These are phyloP conservation scores for Arthrinium phaeospermum DNA, from an alignment of 2,329 filamentous ascomycete genomes.

Conservation along the genomic window DNA sequence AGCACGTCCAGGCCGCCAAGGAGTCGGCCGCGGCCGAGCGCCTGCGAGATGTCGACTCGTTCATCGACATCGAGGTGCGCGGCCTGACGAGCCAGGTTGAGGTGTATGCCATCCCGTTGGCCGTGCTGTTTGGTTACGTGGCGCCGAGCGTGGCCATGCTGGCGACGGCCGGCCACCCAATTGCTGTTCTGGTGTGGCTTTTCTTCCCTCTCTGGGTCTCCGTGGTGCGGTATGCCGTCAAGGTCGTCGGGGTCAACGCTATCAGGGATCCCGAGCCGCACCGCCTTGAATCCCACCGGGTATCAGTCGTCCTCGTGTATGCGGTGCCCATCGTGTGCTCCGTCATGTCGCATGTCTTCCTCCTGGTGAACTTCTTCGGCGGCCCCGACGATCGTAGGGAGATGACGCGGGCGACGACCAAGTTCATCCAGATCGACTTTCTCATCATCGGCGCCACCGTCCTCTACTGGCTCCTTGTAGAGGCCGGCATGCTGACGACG, in stretches of 20 bases:
- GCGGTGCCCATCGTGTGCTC: constrained; percentile 51
- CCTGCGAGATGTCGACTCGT: constrained; percentile 34
- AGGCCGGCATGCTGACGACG: constrained; percentile 50
- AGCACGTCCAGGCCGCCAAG: constrained; percentile 40
- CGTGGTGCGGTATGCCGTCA: constrained; percentile 45
- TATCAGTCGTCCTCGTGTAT: constrained; percentile 49
- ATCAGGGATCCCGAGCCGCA: constrained; percentile 38
- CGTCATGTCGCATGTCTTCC: constrained; percentile 46
- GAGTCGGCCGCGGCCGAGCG: constrained; percentile 28
- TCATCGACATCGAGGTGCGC: constrained; percentile 39
- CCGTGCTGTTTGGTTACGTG: constrained; percentile 53
- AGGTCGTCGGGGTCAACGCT: constrained; percentile 32
- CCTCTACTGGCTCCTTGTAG: constrained; percentile 59
- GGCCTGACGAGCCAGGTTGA: constrained; percentile 53
- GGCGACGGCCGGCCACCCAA: constrained; percentile 41
- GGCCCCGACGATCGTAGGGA: constrained; percentile 53
- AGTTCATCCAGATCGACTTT: constrained; percentile 54
- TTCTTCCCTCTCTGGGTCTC: constrained; percentile 58
- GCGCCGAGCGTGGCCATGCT: constrained; percentile 54
- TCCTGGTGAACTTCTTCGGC: constrained; percentile 45
- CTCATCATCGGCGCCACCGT: constrained; percentile 53
- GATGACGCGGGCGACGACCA: constrained; percentile 53
- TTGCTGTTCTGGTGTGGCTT: constrained; percentile 52
- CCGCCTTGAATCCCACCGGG: constrained; percentile 50
- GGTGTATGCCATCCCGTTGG: constrained; percentile 60